Evolutionary conservation across 176 grass and related monocot genomes (phyloP).

Genomic region (Ensete glaucum): DNA sequence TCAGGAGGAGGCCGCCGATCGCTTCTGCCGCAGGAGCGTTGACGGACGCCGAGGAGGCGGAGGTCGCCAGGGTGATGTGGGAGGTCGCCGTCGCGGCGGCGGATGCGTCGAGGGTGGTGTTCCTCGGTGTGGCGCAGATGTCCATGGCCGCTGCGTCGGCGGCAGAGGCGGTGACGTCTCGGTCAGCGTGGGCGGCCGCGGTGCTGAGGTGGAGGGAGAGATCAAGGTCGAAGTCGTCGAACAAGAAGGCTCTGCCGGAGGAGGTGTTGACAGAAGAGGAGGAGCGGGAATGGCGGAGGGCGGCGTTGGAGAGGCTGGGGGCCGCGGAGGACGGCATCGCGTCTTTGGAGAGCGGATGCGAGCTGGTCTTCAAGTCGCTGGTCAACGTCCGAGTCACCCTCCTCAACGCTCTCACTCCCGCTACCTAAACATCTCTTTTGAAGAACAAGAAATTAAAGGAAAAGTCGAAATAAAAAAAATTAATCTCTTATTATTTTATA

Average conservation of each 20-base stretch:
- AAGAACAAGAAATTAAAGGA: neutral
- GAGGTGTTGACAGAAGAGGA: neutral
- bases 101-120: slow-evolving; percentile 30
- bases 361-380: slow-evolving; percentile 59
- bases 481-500: too few species aligned
- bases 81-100: slow-evolving; percentile 39
- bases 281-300: slow-evolving; percentile 20
- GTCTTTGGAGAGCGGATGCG: slow-evolving; percentile 41
- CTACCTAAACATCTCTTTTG: neutral
- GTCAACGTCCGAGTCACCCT: slow-evolving; percentile 57
- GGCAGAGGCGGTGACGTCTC: neutral
- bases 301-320: slow-evolving; percentile 50
- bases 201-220: neutral
- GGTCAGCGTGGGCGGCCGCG: slow-evolving; percentile 18
- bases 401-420: slow-evolving; percentile 57
- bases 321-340: slow-evolving; percentile 50
- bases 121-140: slow-evolving; percentile 33
- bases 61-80: slow-evolving; percentile 34
- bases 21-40: too few species aligned
- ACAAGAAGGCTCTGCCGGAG: neutral
- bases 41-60: slow-evolving; percentile 13
- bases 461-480: too few species aligned
- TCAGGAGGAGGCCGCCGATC: neutral
- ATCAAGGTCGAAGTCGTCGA: neutral
- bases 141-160: neutral